A percentile compares a stretch with the other conserved stretches of the same genome.
Conservation (phyloP, 2,329 filamentous ascomycete species). For the Arachnomyces sp. region DNA sequence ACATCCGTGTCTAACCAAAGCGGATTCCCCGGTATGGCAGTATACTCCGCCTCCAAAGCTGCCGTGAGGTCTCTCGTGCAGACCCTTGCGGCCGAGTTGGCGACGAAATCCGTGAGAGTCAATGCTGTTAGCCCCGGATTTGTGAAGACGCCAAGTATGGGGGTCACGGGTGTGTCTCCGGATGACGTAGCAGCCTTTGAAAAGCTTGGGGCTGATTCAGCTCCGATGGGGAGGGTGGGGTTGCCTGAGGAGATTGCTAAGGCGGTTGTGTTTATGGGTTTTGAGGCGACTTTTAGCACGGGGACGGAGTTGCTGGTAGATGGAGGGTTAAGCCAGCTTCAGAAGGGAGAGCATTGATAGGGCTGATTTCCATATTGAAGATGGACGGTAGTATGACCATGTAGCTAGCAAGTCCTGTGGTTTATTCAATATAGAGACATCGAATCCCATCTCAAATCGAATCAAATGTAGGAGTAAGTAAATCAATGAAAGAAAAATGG, state of each 20-base stretch:
- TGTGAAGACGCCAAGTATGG: constrained; percentile 11
- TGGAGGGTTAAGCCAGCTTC: constrained; percentile 8
- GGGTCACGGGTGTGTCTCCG: neutral
- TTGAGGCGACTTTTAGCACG: constrained; percentile 13
- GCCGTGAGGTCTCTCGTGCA: constrained; percentile 9
- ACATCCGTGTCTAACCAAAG: constrained; percentile 8
- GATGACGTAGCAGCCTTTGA: constrained; percentile 2
- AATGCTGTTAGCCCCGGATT: constrained; percentile 10
- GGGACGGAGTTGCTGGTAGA: constrained; percentile 11
- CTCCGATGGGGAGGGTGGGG: constrained; percentile 8
- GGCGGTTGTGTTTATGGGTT: constrained; percentile 8
- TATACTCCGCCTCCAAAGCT: constrained; percentile 12
- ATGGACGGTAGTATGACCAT: too few species aligned
- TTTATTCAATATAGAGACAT: too few species aligned
- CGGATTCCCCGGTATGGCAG: constrained; percentile 9
- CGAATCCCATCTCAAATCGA: too few species aligned
- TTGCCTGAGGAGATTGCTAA: constrained; percentile 10
- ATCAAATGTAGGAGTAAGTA: too few species aligned
- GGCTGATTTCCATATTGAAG: too few species aligned
- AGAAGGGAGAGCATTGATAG: neutral
- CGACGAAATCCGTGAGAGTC: constrained; percentile 5
- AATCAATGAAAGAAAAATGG: too few species aligned
- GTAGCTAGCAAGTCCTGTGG: too few species aligned
- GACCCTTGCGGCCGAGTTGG: constrained; percentile 9
- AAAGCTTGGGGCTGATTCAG: constrained; percentile 3